Evolutionary conservation across 2,329 filamentous ascomycete genomes (phyloP).

Genomic region (Torrubiella hemipterigena): DNA sequence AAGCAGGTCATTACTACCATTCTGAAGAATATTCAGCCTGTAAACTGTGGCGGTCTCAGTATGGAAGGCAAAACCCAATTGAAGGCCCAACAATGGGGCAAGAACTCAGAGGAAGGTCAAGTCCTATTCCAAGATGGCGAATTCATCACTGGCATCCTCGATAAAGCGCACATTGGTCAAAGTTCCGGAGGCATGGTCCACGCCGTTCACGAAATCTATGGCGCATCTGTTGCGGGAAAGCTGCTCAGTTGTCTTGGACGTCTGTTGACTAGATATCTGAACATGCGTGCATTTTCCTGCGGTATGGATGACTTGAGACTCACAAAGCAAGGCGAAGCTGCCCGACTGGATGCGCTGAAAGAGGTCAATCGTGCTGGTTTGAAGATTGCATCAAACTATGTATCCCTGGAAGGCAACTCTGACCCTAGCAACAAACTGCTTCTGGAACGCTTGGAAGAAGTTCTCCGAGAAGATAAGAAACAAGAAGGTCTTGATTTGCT

Average conservation of each 20-base stretch:
- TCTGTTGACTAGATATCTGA: constrained; percentile 76
- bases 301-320: constrained; percentile 92
- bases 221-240: constrained; percentile 74
- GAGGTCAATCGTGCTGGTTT: constrained; percentile 60
- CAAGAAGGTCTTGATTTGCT: constrained; percentile 83
- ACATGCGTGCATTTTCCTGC: constrained; percentile 92
- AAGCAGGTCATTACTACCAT: constrained; percentile 94
- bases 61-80: constrained; percentile 72
- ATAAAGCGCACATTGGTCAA: constrained; percentile 91
- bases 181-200: constrained; percentile 80
- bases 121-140: constrained; percentile 82
- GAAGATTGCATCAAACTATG: constrained; percentile 74
- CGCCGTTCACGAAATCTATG: constrained; percentile 86
- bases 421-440: constrained; percentile 59
- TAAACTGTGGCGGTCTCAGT: constrained; percentile 62
- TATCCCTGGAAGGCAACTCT: constrained; percentile 60
- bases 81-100: constrained; percentile 67
- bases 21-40: constrained; percentile 79
- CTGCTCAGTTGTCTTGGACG: constrained; percentile 82
- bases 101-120: constrained; percentile 61
- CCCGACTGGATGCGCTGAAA: constrained; percentile 55
- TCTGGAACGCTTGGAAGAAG: constrained; percentile 69
- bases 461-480: constrained; percentile 81
- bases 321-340: constrained; percentile 64
- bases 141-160: constrained; percentile 79